phyloP scores from a whole-genome alignment of 345 rosid genomes.

The Salix caprea region DNA sequence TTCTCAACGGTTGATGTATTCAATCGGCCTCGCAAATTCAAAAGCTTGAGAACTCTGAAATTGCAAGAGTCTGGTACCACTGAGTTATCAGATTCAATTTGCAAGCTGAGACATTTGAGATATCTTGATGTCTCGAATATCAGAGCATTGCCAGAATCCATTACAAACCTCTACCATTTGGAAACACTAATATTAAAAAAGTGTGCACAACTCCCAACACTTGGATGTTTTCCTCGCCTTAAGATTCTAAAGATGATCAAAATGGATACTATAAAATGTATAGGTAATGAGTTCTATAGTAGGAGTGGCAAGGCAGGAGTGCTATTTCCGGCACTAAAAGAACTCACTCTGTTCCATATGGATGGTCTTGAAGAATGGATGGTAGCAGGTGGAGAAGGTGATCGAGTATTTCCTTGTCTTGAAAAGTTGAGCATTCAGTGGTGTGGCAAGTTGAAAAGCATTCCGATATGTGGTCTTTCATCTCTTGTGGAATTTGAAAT shows the following conservation, averaged over 20 bases:
- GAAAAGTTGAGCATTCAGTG: not conserved
- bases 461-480: not conserved
- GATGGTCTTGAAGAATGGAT: too few species aligned
- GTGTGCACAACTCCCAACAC: too few species aligned
- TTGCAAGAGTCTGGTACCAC: not conserved
- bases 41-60: not conserved
- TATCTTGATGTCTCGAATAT: conserved; percentile 20
- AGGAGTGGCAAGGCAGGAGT: too few species aligned
- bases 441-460: conserved; percentile 7
- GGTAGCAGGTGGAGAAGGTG: too few species aligned
- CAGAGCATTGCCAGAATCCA: not conserved
- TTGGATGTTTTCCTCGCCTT: too few species aligned
- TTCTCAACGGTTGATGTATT: not conserved
- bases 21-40: not conserved
- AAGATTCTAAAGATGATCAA: too few species aligned
- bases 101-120: conserved; percentile 18
- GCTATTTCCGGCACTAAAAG: not conserved
- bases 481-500: not conserved
- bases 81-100: conserved; percentile 8
- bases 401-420: conserved; percentile 10
- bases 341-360: too few species aligned
- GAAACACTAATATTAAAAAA: not conserved
- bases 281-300: too few species aligned
- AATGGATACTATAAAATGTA: too few species aligned
- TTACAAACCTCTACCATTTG: conserved; percentile 13